Percentiles rank a stretch among this genome's conserved stretches.
These are phyloP conservation scores for Mycena belliarum DNA, from an alignment of 768 basidiomycete species.

Conservation along the genomic window DNA sequence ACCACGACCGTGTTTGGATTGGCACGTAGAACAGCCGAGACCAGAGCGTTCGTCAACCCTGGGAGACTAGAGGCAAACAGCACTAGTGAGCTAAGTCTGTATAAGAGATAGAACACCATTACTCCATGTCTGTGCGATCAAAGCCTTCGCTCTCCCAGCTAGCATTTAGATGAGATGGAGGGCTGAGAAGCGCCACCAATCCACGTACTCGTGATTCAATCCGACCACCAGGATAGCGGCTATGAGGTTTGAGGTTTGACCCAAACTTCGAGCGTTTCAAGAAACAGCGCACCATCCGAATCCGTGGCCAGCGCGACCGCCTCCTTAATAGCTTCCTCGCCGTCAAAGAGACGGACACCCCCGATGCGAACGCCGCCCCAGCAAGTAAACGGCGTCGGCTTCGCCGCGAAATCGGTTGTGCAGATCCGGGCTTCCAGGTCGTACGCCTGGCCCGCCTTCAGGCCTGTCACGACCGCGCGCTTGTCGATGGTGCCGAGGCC, in stretches of 20 bases:
- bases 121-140: conserved; percentile 52
- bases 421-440: conserved; percentile 39
- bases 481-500: conserved; percentile 45
- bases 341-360: conserved; percentile 33
- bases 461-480: conserved; percentile 32
- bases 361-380: conserved; percentile 44
- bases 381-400: conserved; percentile 36
- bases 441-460: conserved; percentile 45
- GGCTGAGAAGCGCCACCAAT: neutral
- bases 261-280: neutral
- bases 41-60: conserved; percentile 52
- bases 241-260: conserved; percentile 16
- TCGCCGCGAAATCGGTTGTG: conserved; percentile 35
- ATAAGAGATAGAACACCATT: no score
- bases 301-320: conserved; percentile 40
- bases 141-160: conserved; percentile 62
- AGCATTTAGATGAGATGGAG: neutral
- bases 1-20: conserved; percentile 58
- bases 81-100: no score
- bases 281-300: conserved; percentile 36
- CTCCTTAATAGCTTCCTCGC: conserved; percentile 41
- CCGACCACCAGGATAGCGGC: conserved; percentile 53
- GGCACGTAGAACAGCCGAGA: conserved; percentile 46
- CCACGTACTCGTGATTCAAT: conserved; percentile 51
- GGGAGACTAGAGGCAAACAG: conserved; percentile 47